Percentiles rank a stretch among this genome's conserved stretches.
Conservation (phyloP, 352 stramenopile genomes). For the Blastocystis sp. region DNA sequence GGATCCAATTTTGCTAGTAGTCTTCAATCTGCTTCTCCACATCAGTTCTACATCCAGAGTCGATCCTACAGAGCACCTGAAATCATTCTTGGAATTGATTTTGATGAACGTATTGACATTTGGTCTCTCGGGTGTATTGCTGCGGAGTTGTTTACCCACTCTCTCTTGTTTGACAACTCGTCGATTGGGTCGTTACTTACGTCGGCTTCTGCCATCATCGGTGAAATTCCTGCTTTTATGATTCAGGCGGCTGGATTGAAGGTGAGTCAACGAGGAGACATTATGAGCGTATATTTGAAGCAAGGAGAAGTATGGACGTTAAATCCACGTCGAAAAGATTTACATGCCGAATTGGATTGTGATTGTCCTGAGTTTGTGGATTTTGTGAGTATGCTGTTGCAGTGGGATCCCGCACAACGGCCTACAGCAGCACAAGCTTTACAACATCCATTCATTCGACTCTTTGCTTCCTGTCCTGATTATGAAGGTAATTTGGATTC, state of each 20-base stretch:
- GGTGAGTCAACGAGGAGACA: constrained; percentile 72
- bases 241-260: not conserved
- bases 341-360: not conserved
- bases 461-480: not conserved
- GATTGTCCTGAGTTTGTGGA: constrained; percentile 73
- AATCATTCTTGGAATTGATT: constrained; percentile 83
- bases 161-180: constrained; percentile 85
- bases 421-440: constrained; percentile 81
- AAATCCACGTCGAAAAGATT: constrained; percentile 39
- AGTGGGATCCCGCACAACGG: constrained; percentile 81
- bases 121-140: constrained; percentile 83
- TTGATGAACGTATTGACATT: constrained; percentile 84
- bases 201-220: constrained; percentile 23
- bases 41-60: constrained; percentile 82
- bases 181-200: constrained; percentile 81
- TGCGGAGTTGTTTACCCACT: constrained; percentile 81
- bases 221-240: constrained; percentile 21
- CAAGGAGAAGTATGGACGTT: constrained; percentile 77
- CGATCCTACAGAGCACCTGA: constrained; percentile 80
- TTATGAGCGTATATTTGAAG: constrained; percentile 74
- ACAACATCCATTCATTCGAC: constrained; percentile 74
- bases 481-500: constrained; percentile 2
- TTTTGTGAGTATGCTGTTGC: constrained; percentile 80
- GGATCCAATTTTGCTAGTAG: constrained; percentile 83
- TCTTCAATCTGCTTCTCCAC: constrained; percentile 71